A percentile compares a stretch with the other conserved stretches of the same genome.
These are phyloP conservation scores for Santalum album DNA, from an alignment of 164 flowering plant genomes.

Conservation along the genomic window DNA sequence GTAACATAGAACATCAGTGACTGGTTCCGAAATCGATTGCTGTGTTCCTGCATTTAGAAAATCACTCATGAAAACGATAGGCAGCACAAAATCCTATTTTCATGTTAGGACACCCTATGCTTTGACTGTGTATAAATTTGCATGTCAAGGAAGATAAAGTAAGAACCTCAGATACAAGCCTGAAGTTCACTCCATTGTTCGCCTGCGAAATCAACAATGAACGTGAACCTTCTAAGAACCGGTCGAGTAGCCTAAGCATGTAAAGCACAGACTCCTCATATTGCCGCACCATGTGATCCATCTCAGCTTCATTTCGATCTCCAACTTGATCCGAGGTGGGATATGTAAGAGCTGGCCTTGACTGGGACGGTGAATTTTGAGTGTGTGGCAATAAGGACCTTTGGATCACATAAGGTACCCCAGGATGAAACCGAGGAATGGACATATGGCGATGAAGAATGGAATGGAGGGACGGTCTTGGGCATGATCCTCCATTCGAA, in stretches of 20 bases:
- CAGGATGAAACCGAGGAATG: background rate
- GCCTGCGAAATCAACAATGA: slow-evolving; percentile 2
- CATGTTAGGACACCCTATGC: no score
- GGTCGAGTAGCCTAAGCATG: slow-evolving; percentile 3
- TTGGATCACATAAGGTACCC: background rate
- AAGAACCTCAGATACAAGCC: slow-evolving; percentile 6
- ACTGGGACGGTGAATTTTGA: background rate
- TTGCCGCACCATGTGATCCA: slow-evolving; percentile 1
- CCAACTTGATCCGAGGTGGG: background rate
- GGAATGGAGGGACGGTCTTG: background rate
- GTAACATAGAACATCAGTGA: background rate
- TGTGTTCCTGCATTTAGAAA: no score
- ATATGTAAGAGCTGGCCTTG: background rate
- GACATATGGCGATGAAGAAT: background rate
- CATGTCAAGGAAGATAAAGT: background rate
- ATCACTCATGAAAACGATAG: no score
- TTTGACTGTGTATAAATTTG: background rate
- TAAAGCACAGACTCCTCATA: slow-evolving; percentile 1
- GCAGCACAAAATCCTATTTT: no score
- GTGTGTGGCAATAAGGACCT: background rate
- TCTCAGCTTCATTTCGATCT: background rate
- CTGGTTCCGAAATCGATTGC: background rate
- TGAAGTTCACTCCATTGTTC: background rate
- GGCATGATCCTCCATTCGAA: background rate
- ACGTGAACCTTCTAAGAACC: slow-evolving; percentile 2